phyloP scores from a whole-genome alignment of 257 asterid genomes.

The Solanum sejunctum region DNA sequence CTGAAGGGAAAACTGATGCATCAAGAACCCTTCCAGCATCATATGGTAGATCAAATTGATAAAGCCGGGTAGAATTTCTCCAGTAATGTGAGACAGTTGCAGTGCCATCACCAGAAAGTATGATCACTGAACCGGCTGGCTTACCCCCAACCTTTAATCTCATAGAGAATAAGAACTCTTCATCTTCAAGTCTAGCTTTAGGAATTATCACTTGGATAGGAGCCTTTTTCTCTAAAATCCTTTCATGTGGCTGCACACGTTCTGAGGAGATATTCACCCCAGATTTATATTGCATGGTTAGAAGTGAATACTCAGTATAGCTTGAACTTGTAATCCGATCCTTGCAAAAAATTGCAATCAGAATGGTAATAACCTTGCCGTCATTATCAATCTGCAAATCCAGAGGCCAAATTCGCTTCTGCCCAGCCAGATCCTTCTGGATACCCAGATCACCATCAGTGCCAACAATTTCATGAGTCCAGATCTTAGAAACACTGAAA shows the following conservation, averaged over 20 bases:
- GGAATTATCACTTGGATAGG: constrained; percentile 87
- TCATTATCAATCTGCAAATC: constrained; percentile 63
- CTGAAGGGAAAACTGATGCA: constrained; percentile 76
- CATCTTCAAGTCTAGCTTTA: constrained; percentile 90
- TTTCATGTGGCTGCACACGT: constrained; percentile 34
- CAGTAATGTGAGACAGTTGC: constrained; percentile 92
- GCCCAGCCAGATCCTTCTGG: constrained; percentile 88
- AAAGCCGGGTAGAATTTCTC: constrained; percentile 73
- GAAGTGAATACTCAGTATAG: constrained; percentile 92
- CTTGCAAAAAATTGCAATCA: constrained; percentile 81
- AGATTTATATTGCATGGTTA: constrained; percentile 85
- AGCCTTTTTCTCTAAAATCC: constrained; percentile 70
- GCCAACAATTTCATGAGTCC: constrained; percentile 85
- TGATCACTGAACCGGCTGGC: constrained; percentile 80
- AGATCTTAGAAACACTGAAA: constrained; percentile 42
- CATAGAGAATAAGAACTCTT: constrained; percentile 80
- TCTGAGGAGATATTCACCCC: constrained; percentile 41
- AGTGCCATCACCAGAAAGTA: constrained; percentile 94
- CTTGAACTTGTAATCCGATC: constrained; percentile 81
- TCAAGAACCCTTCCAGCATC: constrained; percentile 96
- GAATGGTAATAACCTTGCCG: constrained; percentile 76
- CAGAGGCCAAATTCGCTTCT: constrained; percentile 88
- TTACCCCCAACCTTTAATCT: constrained; percentile 78
- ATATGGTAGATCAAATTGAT: constrained; percentile 84
- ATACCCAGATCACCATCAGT: constrained; percentile 75